A percentile compares a stretch with the other conserved stretches of the same genome.
Evolutionary conservation across 371 early-diverging fungal species (phyloP).

Genomic region (Amoeboaphelidium protococcarum): DNA sequence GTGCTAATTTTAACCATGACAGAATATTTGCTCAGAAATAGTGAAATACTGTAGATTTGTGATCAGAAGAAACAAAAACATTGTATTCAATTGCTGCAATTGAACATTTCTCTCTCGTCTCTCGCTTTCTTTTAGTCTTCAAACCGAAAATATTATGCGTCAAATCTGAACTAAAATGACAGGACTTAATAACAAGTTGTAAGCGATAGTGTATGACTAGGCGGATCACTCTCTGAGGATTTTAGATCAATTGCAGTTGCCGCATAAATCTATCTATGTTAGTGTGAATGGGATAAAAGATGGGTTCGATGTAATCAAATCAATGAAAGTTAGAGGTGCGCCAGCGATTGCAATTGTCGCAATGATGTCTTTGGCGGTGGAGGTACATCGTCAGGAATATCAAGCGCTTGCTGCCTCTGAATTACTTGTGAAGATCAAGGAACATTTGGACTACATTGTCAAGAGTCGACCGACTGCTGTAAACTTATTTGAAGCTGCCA

Average conservation of each 20-base stretch:
- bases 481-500: constrained; percentile 78
- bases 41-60: too few relatives aligned
- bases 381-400: constrained; percentile 1
- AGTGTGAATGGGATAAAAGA: constrained; percentile 28
- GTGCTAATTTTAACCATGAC: too few relatives aligned
- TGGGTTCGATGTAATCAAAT: constrained; percentile 65
- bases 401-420: not conserved
- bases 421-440: constrained; percentile 15
- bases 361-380: not conserved
- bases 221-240: constrained; percentile 29
- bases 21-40: too few relatives aligned
- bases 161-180: not conserved
- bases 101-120: too few relatives aligned
- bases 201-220: too few relatives aligned
- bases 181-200: not conserved
- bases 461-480: constrained; percentile 88
- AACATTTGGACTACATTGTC: constrained; percentile 42
- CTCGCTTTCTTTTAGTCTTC: too few relatives aligned
- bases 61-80: too few relatives aligned
- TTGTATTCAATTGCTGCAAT: too few relatives aligned
- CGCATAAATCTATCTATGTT: constrained; percentile 57
- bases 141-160: too few relatives aligned
- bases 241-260: constrained; percentile 72
- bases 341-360: not conserved
- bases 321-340: constrained; percentile 39